These are phyloP conservation scores for Auricularia sp. DNA, from an alignment of 768 basidiomycete genomes.

Conservation along the genomic window DNA sequence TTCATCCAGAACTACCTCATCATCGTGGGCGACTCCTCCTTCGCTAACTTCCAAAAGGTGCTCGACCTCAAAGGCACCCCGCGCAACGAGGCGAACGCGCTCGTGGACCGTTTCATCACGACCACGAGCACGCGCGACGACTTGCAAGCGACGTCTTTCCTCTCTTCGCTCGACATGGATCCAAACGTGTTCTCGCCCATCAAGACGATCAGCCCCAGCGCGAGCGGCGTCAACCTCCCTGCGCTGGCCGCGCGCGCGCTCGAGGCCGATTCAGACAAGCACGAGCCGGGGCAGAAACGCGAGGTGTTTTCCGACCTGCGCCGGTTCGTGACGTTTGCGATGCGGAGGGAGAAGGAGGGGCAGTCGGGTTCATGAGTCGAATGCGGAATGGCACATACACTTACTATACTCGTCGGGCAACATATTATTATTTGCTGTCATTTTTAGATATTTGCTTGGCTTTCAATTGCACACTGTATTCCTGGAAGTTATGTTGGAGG, in stretches of 20 bases:
- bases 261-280: conserved; percentile 27
- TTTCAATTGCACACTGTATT: not conserved
- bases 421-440: too few species aligned
- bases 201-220: conserved; percentile 55
- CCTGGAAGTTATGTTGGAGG: too few species aligned
- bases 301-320: conserved; percentile 85
- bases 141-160: conserved; percentile 82
- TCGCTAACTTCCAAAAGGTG: conserved; percentile 97
- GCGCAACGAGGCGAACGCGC: conserved; percentile 72
- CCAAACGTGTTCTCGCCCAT: conserved; percentile 42
- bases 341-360: conserved; percentile 55
- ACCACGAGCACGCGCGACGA: conserved; percentile 89
- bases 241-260: conserved; percentile 42
- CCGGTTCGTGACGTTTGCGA: conserved; percentile 81
- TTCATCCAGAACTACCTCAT: conserved; percentile 95
- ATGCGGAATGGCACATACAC: too few species aligned
- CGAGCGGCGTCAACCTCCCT: conserved; percentile 50
- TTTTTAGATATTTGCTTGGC: not conserved
- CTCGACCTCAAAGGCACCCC: conserved; percentile 91
- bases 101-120: conserved; percentile 85
- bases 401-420: too few species aligned
- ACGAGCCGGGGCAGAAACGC: conserved; percentile 42
- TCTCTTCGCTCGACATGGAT: conserved; percentile 94
- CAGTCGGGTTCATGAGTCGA: not conserved
- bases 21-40: conserved; percentile 87